A percentile compares a stretch with the other conserved stretches of the same genome.
Conservation (phyloP, 768 basidiomycete genomes). For the Leccinum subgranulosum region DNA sequence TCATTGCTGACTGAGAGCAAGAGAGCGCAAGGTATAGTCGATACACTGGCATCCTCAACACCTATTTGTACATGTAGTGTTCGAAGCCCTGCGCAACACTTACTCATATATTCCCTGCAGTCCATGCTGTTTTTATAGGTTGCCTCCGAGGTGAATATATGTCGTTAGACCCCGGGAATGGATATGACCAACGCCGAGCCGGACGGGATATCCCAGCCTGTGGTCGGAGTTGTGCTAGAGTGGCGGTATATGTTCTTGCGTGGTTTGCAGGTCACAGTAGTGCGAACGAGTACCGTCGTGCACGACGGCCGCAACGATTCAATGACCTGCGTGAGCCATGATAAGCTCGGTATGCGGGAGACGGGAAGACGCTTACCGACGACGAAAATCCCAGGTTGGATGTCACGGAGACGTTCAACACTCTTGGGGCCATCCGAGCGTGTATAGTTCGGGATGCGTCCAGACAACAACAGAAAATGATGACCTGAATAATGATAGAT, state of each 20-base stretch:
- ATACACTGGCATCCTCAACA: not conserved
- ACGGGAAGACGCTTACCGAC: conserved; percentile 21
- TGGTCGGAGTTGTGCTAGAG: conserved; percentile 26
- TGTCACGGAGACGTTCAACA: not conserved
- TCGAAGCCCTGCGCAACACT: not conserved
- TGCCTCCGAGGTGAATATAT: not conserved
- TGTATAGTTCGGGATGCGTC: not conserved
- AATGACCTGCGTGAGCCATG: conserved; percentile 53
- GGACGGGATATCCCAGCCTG: not conserved
- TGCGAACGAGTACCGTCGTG: conserved; percentile 72
- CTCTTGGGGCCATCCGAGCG: not conserved
- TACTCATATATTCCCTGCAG: not conserved
- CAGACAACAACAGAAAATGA: not conserved
- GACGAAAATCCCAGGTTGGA: conserved; percentile 6
- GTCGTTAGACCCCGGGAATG: not conserved
- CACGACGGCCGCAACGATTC: conserved; percentile 86
- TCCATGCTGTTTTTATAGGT: not conserved
- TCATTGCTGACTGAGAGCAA: too few relatives aligned
- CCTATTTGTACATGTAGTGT: not conserved
- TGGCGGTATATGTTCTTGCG: conserved; percentile 52
- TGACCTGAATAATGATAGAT: conserved; percentile 12
- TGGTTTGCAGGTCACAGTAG: conserved; percentile 55
- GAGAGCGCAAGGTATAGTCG: not conserved
- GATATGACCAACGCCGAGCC: not conserved
- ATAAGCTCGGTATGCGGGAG: not conserved